Evolutionary conservation across 2,329 filamentous ascomycete species (phyloP).

Genomic region (Trichoderma aggressivum): DNA sequence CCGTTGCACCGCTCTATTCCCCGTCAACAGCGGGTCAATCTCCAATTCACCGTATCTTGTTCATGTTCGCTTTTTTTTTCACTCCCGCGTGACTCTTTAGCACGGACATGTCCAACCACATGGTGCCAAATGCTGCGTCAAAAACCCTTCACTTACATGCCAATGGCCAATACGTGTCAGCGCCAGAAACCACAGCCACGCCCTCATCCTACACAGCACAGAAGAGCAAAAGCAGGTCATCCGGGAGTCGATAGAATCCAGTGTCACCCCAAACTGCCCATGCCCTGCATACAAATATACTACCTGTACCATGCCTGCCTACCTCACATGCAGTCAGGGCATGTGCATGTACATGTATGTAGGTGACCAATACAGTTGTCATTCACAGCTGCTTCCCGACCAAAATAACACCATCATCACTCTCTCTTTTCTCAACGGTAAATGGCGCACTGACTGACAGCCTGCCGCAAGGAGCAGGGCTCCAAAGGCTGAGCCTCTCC

Average conservation of each 20-base stretch:
- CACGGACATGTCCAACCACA: conserved; percentile 11
- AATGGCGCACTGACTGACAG: background rate
- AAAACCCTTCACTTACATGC: background rate
- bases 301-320: background rate
- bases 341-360: no score
- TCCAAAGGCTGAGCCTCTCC: conserved; percentile 5
- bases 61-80: background rate
- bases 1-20: background rate
- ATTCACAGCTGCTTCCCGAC: background rate
- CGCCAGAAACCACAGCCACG: conserved; percentile 13
- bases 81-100: conserved; percentile 7
- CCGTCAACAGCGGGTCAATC: background rate
- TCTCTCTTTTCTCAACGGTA: background rate
- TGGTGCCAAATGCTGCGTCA: background rate
- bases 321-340: background rate
- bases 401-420: background rate
- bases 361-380: background rate
- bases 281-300: background rate
- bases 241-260: background rate
- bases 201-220: background rate
- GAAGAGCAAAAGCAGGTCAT: background rate
- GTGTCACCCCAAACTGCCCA: background rate
- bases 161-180: conserved; percentile 10
- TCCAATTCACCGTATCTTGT: background rate
- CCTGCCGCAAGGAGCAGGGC: background rate